Evolutionary conservation across 805 yeast species (phyloP), one percentile per base, ranked within the genome.

Genomic region (Limtongia smithiae): DNA sequence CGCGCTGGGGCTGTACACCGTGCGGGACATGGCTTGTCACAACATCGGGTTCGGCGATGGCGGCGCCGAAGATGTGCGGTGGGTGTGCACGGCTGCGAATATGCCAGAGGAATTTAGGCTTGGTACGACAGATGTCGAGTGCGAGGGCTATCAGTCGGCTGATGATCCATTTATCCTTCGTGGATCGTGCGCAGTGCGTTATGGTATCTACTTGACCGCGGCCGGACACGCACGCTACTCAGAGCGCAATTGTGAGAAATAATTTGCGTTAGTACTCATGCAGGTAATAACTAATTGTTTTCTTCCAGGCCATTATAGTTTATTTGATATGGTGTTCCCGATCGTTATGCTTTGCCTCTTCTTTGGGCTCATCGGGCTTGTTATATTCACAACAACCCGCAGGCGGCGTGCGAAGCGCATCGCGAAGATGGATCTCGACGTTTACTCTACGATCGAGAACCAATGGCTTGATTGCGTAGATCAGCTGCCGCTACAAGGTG

Each of bases 41-140:
- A 54, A 54, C 31, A 53, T 51, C 57, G 57, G 57, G 6, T 14
- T 49, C 8, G 57, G 54, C 6, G 46, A 37, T 15, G 57, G 58
- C 11, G 58, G 50, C 4, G 24, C 46, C 15, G 57, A 46, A 30
- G 58, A 54, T 30, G 45, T 54, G 25, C 54, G 53, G 41, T 54
- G 58, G 58, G 41, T 33, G n/a, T 54, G 58, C 28, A 24, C 33
- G 11, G 58, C 58, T 15, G 9, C 28, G 9, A 56, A 54, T 38
- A 8, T 54, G 15, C 58, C 58, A 12, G 56, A 52, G 20, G 42
- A 46, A 20, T 46, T 52, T 32, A 52, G 31, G 57, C 46, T 54
- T 2, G 58, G 58, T 2, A 45, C 21, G 14, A 54, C 58, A 4
- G 58, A 54, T 11, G 58, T 54, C 6, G 25, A 37, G 6, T 54